Base-by-base conservation (phyloP, 345 rosid genomes). In the Eutrema yunnanense region DNA sequence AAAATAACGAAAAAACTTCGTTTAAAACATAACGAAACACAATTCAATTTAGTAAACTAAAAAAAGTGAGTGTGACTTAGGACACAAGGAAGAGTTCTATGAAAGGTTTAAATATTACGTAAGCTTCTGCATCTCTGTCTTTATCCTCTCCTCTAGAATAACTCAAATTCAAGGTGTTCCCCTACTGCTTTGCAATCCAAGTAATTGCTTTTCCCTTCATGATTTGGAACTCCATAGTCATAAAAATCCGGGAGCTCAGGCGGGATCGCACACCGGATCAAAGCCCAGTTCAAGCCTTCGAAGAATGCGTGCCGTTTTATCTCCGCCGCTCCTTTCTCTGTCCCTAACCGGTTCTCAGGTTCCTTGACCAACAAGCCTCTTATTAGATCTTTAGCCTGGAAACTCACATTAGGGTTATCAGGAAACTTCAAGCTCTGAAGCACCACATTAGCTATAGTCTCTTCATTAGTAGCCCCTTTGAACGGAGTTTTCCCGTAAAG, bases 251-350 rank as follows among this genome's bases (percentile, higher is more conserved):
- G 97, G 43, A 89, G 81, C 71, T 94, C 97, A 0, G 97, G 98
- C 4, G 98, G 98, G 38, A 86, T 71, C 6, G 92, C 92, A 27
- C 97, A 91, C 1, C 98, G 86, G n/a, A 94, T 89, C 53, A 94
- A 77, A 13, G 98, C 98, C 98, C 98, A 91, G 44, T 94, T 94
- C 80, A 94, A 77, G 6, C 98, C 97, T 54, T 89, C 88, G 11
- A 94, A 94, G 78, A 94, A 94, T 0, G 95, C 86, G 40, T 94
- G 98, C 56, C 88, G 86, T 81, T 94, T 94, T 59, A 94, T 88
- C 86, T 94, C 98, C 1, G 97, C 95, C 3, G 98, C 95, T 5
- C 98, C 98, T 58, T 87, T 91, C 81, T 86, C 87, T 0, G 89
- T 74, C 33, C 98, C 98, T 68, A 94, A 60, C 3, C 98, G 81